Percentiles rank a stretch among this genome's conserved stretches.
Evolutionary conservation across 768 basidiomycete genomes (phyloP).

Genomic region (Pleurotus eryngii): DNA sequence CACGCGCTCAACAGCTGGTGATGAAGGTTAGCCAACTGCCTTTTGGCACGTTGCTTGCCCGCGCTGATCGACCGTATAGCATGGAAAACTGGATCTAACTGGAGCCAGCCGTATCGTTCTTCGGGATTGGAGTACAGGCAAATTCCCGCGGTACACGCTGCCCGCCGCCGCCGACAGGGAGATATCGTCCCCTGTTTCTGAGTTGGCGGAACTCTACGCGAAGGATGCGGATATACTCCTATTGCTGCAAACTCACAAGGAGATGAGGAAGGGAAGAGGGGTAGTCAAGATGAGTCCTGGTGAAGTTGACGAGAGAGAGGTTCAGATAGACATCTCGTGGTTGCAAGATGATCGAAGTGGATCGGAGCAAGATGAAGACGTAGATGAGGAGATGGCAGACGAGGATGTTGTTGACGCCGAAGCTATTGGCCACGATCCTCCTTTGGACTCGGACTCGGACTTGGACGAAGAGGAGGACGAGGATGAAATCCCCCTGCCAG

Average conservation of each 20-base stretch:
- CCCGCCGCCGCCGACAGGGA: slow-evolving; percentile 38
- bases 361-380: slow-evolving; percentile 31
- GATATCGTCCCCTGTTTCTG: slow-evolving; percentile 9
- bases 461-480: slow-evolving; percentile 23
- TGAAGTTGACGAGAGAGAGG: slow-evolving; percentile 35
- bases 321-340: slow-evolving; percentile 39
- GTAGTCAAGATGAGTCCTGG: slow-evolving; percentile 50
- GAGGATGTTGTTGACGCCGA: slow-evolving; percentile 35
- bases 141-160: slow-evolving; percentile 67
- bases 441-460: slow-evolving; percentile 22
- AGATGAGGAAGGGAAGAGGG: slow-evolving; percentile 59
- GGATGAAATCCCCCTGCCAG: slow-evolving; percentile 23
- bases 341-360: slow-evolving; percentile 37
- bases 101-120: slow-evolving; percentile 77
- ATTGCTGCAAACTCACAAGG: slow-evolving; percentile 52
- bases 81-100: slow-evolving; percentile 66
- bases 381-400: slow-evolving; percentile 27
- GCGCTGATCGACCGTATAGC: slow-evolving; percentile 36
- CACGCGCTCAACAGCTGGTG: slow-evolving; percentile 69
- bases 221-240: slow-evolving; percentile 51
- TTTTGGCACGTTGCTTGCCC: too few species aligned
- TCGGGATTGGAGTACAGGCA: slow-evolving; percentile 80
- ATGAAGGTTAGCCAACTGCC: slow-evolving; percentile 57
- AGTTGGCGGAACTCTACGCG: slow-evolving; percentile 31
- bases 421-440: slow-evolving; percentile 30